Evolutionary conservation across 2,329 filamentous ascomycete genomes (phyloP).

Genomic region (Atkinsonella hypoxylon): DNA sequence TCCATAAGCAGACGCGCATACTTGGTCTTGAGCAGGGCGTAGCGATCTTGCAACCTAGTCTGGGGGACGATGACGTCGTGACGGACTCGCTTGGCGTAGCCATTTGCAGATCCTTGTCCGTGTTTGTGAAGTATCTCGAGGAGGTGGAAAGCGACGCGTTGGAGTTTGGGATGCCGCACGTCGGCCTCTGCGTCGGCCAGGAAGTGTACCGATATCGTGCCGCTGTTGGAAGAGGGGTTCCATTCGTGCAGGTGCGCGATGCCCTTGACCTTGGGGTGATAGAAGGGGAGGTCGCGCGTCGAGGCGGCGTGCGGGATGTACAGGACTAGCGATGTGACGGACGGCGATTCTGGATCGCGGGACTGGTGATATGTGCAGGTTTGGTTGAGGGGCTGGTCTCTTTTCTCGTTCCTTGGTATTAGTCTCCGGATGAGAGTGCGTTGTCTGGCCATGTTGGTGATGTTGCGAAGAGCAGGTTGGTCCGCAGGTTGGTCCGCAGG

Average conservation of each 20-base stretch:
- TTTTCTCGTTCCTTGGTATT: slow-evolving; percentile 67
- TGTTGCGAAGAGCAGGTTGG: slow-evolving; percentile 7
- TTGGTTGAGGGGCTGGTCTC: slow-evolving; percentile 68
- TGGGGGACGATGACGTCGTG: slow-evolving; percentile 76
- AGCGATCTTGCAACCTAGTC: slow-evolving; percentile 68
- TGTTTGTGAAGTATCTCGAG: slow-evolving; percentile 62
- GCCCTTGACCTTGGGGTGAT: slow-evolving; percentile 66
- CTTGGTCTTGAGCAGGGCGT: slow-evolving; percentile 63
- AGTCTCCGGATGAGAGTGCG: slow-evolving; percentile 63
- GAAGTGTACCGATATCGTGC: slow-evolving; percentile 49
- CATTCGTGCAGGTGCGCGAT: slow-evolving; percentile 68
- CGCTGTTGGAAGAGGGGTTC: slow-evolving; percentile 28
- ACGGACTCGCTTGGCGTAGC: slow-evolving; percentile 70
- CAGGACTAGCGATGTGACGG: slow-evolving; percentile 37
- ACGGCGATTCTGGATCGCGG: slow-evolving; percentile 11
- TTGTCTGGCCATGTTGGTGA: slow-evolving; percentile 27
- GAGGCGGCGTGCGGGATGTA: slow-evolving; percentile 63
- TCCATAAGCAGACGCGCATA: slow-evolving; percentile 62
- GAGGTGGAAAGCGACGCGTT: slow-evolving; percentile 56
- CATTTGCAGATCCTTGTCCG: slow-evolving; percentile 48
- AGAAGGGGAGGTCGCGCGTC: slow-evolving; percentile 63
- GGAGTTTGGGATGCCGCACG: slow-evolving; percentile 34
- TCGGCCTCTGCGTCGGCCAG: slow-evolving; percentile 31
- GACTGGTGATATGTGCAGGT: slow-evolving; percentile 62
- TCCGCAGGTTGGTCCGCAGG: too few relatives aligned